Evolutionary conservation across 1,284 basidiomycete species (phyloP), one percentile per base, ranked within the genome.

Genomic region (Puccinia brachypodii): DNA sequence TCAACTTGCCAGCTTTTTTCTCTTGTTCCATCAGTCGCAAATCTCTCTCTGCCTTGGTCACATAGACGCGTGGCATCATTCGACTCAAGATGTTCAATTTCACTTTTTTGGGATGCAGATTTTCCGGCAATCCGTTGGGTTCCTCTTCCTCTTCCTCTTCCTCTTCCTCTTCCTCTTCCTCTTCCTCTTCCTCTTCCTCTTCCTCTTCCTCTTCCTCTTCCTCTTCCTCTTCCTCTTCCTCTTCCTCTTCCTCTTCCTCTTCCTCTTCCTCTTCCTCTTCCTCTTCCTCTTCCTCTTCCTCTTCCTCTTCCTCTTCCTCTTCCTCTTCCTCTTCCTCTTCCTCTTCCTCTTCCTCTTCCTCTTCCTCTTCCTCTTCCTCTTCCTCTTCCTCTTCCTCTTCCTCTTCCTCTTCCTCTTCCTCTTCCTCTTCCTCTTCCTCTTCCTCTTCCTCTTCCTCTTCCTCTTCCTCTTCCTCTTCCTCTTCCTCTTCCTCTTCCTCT

Each of bases 1-100:
- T 42, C 25, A 47, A 28, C 22, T 66, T 56, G 7, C 50, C 44
- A 28, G 42, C 28, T 33, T 40, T 33, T 47, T 82, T 47, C 44
- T 82, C 76, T 69, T 40, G 44, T 56, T 69, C 36, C 78, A 82
- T 82, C 13, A 81, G 58, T 60, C 56, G 50, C 19, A 82, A 31
- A 69, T 82, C 82, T 33, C 66, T 53, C 14, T 72, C 40, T 19
- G 82, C 82, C 40, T 76, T 73, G 50, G 58, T 50, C 28, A 66
- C 82, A 76, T 69, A 81, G 25, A 73, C 77, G 22, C 40, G 58
- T 19, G 82, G 82, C 82, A 82, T 82, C 68, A 81, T 80, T 36
- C 78, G 50, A 40, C 53, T 73, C 31, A 82, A 66, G 0, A 62
- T 0, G 13, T 72, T 80, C 56, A 72, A 14, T 22, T 68, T 68